These are phyloP conservation scores for Solanum sejunctum DNA, from an alignment of 257 asterid genomes.

Conservation along the genomic window DNA sequence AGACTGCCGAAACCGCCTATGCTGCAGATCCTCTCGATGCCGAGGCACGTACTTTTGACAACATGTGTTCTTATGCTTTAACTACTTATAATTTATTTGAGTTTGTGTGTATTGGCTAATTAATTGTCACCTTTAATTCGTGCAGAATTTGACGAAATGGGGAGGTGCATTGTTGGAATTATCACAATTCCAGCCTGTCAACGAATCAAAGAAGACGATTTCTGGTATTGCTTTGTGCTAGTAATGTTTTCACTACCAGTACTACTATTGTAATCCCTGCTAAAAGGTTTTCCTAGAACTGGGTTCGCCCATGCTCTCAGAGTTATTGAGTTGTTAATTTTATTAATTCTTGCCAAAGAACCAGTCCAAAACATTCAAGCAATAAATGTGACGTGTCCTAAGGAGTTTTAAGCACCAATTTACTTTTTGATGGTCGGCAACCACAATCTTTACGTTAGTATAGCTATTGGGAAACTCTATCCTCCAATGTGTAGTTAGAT, in stretches of 20 bases:
- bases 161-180: constrained; percentile 79
- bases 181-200: constrained; percentile 69
- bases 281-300: neutral
- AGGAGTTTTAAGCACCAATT: neutral
- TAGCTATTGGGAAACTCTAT: neutral
- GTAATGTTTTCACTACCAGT: neutral
- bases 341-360: neutral
- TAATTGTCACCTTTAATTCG: neutral
- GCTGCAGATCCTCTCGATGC: constrained; percentile 67
- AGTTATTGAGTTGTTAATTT: neutral
- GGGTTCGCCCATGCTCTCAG: neutral
- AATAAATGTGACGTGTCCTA: neutral
- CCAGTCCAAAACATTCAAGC: neutral
- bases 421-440: neutral
- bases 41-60: constrained; percentile 29
- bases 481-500: neutral
- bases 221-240: constrained; percentile 24
- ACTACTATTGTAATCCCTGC: neutral
- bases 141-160: constrained; percentile 88
- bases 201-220: constrained; percentile 71
- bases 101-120: neutral
- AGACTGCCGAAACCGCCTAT: constrained; percentile 56
- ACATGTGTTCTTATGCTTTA: neutral
- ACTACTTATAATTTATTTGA: neutral
- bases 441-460: neutral